These are phyloP conservation scores for Yamadazyma kitorensis DNA, from an alignment of 805 yeast genomes.

Conservation along the genomic window DNA sequence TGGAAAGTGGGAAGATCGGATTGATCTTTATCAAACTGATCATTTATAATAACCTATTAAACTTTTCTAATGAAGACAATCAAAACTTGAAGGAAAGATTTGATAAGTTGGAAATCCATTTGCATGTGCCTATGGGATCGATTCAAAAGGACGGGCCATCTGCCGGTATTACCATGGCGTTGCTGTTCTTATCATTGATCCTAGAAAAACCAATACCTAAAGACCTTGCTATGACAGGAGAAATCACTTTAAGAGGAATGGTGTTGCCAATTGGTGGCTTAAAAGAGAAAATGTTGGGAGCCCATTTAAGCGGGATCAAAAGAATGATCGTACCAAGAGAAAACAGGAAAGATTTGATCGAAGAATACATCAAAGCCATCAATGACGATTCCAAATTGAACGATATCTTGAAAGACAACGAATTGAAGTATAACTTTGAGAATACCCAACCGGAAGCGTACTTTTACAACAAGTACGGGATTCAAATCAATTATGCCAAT, in stretches of 20 bases:
- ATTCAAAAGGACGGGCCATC: slow-evolving; percentile 46
- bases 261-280: slow-evolving; percentile 83
- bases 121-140: slow-evolving; percentile 50
- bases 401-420: slow-evolving; percentile 36
- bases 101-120: slow-evolving; percentile 54
- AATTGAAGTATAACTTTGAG: slow-evolving; percentile 22
- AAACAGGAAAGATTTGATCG: slow-evolving; percentile 67
- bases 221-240: slow-evolving; percentile 82
- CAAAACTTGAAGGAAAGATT: slow-evolving; percentile 40
- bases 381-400: slow-evolving; percentile 34
- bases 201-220: slow-evolving; percentile 43
- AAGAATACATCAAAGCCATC: slow-evolving; percentile 43
- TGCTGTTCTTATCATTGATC: slow-evolving; percentile 43
- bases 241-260: slow-evolving; percentile 73
- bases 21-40: slow-evolving; percentile 67
- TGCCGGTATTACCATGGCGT: slow-evolving; percentile 51
- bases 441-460: slow-evolving; percentile 49
- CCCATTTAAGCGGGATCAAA: slow-evolving; percentile 58
- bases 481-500: slow-evolving; percentile 62
- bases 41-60: slow-evolving; percentile 29
- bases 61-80: slow-evolving; percentile 27
- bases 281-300: slow-evolving; percentile 74
- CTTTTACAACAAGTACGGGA: slow-evolving; percentile 52
- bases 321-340: slow-evolving; percentile 68
- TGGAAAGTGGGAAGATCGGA: slow-evolving; percentile 81